Evolutionary conservation across 108 stramenopile genomes (phyloP).

Genomic region (Discostella stelligeroides): DNA sequence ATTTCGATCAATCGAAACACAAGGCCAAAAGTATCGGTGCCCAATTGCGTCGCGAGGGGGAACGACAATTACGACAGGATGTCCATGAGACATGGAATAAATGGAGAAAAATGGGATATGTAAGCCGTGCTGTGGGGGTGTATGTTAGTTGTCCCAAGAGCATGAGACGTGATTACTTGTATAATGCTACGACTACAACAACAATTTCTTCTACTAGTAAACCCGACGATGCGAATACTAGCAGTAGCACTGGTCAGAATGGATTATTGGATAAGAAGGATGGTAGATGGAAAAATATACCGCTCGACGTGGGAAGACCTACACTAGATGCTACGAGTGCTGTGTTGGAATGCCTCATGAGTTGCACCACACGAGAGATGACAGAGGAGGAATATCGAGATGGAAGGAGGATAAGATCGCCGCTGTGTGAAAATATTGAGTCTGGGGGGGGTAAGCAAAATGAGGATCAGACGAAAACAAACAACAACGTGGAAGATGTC

Average conservation of each 20-base stretch:
- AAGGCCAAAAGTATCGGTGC: slow-evolving; percentile 84
- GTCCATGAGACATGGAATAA: slow-evolving; percentile 53
- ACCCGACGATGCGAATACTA: not conserved
- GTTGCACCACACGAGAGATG: slow-evolving; percentile 33
- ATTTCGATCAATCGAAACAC: slow-evolving; percentile 57
- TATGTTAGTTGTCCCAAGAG: slow-evolving; percentile 49
- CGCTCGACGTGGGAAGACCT: slow-evolving; percentile 79
- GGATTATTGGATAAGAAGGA: slow-evolving; percentile 47
- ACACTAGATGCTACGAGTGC: slow-evolving; percentile 54
- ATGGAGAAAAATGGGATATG: slow-evolving; percentile 60
- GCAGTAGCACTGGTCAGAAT: no score
- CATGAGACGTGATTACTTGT: slow-evolving; percentile 52
- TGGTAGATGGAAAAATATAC: slow-evolving; percentile 66
- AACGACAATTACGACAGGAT: slow-evolving; percentile 68
- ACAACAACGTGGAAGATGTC: not conserved
- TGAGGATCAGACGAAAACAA: not conserved
- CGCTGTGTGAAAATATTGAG: not conserved
- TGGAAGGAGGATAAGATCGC: not conserved
- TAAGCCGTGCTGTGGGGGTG: slow-evolving; percentile 43
- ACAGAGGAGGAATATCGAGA: slow-evolving; percentile 16
- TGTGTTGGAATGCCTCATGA: slow-evolving; percentile 41
- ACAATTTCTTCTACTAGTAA: no score
- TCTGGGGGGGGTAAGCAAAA: no score
- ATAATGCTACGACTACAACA: no score
- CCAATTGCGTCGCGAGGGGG: slow-evolving; percentile 83